phyloP scores from a whole-genome alignment of 2,329 filamentous ascomycete genomes.

The Monosporascus ibericus region DNA sequence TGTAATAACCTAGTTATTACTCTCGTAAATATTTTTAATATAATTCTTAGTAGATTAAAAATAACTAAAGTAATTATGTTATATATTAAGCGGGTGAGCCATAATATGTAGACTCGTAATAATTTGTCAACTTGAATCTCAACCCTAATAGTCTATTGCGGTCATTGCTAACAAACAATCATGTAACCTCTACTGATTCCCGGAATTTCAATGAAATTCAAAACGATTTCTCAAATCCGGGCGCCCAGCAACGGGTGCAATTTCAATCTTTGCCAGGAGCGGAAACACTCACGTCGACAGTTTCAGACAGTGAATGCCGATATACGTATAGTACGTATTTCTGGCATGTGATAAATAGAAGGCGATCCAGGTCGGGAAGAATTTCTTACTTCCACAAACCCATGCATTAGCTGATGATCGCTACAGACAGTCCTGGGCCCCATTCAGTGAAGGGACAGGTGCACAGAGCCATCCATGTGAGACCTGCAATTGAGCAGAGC shows the following conservation, averaged over 20 bases:
- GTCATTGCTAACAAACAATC: not conserved
- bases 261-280: slow-evolving; percentile 47
- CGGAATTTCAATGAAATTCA: slow-evolving; percentile 45
- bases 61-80: too few relatives aligned
- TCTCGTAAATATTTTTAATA: too few relatives aligned
- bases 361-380: not conserved
- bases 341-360: slow-evolving; percentile 17
- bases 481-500: not conserved
- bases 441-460: too few relatives aligned
- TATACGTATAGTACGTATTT: slow-evolving; percentile 29
- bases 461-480: too few relatives aligned
- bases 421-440: too few relatives aligned
- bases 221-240: slow-evolving; percentile 49
- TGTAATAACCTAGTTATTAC: too few relatives aligned
- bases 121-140: too few relatives aligned
- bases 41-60: accelerated
- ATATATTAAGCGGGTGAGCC: too few relatives aligned
- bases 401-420: too few relatives aligned
- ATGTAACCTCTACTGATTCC: slow-evolving; percentile 58
- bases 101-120: too few relatives aligned
- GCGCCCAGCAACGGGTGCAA: slow-evolving; percentile 50
- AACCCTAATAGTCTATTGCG: too few relatives aligned
- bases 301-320: slow-evolving; percentile 43
- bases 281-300: slow-evolving; percentile 48
- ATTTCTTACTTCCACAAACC: slow-evolving; percentile 1